Conservation (phyloP, 2,329 filamentous ascomycete species). For the Fusarium verrucosum region DNA sequence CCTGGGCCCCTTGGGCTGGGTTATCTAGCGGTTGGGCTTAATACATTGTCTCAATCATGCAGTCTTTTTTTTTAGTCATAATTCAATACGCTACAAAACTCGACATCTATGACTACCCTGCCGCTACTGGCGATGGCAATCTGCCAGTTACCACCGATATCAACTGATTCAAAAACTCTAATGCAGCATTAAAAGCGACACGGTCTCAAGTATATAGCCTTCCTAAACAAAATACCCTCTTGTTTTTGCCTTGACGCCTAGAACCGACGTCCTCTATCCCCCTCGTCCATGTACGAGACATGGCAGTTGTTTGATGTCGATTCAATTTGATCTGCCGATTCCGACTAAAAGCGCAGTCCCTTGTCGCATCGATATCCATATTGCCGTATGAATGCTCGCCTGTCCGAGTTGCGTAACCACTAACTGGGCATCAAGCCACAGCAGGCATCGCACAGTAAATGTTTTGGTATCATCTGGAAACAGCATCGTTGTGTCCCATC, state of each 20-base stretch:
- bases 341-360: slow-evolving; percentile 1
- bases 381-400: slow-evolving; percentile 16
- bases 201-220: slow-evolving; percentile 36
- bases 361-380: slow-evolving; percentile 15
- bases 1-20: slow-evolving; percentile 2
- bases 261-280: slow-evolving; percentile 27
- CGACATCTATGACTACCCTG: neutral
- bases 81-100: neutral
- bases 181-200: slow-evolving; percentile 31
- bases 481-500: slow-evolving; percentile 30
- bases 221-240: slow-evolving; percentile 36
- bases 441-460: slow-evolving; percentile 21
- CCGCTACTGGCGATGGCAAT: neutral
- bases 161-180: slow-evolving; percentile 30
- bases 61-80: slow-evolving; percentile 6
- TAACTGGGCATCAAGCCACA: slow-evolving; percentile 18
- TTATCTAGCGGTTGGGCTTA: neutral
- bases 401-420: slow-evolving; percentile 14
- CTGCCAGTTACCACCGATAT: neutral
- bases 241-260: slow-evolving; percentile 34
- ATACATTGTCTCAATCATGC: neutral
- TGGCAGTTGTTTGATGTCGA: slow-evolving; percentile 5
- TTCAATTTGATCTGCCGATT: slow-evolving; percentile 3
- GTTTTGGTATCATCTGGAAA: slow-evolving; percentile 41
- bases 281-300: slow-evolving; percentile 7